A percentile compares a stretch with the other conserved stretches of the same genome.
These are phyloP conservation scores for Arxiozyma heterogenica DNA, from an alignment of 1,139 yeast genomes.

Conservation along the genomic window DNA sequence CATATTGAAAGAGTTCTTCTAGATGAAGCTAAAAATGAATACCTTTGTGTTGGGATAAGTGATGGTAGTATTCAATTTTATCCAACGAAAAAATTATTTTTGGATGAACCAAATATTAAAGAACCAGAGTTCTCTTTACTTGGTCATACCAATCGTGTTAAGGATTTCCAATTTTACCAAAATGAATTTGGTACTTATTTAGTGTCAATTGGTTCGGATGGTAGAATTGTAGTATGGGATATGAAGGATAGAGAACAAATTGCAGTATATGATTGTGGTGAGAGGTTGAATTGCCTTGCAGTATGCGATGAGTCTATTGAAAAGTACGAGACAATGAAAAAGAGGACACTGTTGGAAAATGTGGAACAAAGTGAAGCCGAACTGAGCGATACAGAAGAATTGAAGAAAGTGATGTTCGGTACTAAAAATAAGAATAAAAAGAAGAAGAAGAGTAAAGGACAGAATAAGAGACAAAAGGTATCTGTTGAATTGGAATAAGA, in stretches of 20 bases:
- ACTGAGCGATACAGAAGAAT: constrained; percentile 33
- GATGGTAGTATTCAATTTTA: constrained; percentile 65
- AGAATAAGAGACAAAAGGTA: constrained; percentile 35
- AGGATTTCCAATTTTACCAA: constrained; percentile 54
- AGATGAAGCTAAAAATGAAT: constrained; percentile 27
- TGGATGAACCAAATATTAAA: constrained; percentile 23
- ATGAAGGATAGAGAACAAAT: constrained; percentile 60
- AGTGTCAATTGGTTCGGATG: constrained; percentile 85
- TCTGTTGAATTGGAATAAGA: constrained; percentile 46
- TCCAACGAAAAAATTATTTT: constrained; percentile 33
- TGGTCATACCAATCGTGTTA: constrained; percentile 82
- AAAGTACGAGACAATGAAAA: constrained; percentile 60
- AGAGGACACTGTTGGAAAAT: constrained; percentile 44
- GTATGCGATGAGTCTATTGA: constrained; percentile 75
- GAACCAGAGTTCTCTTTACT: constrained; percentile 49
- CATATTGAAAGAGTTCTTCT: constrained; percentile 46
- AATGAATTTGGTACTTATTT: constrained; percentile 43
- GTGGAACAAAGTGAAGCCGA: constrained; percentile 50
- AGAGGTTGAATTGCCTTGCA: constrained; percentile 78
- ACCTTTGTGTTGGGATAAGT: constrained; percentile 57
- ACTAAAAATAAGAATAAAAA: constrained; percentile 34
- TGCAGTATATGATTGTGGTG: constrained; percentile 89
- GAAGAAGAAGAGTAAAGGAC: constrained; percentile 38
- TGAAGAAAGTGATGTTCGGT: constrained; percentile 36
- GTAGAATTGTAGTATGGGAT: constrained; percentile 88